Evolutionary conservation across 441 rosid species (phyloP), one percentile per base, ranked within the genome.

Genomic region (Eutrema salsugineum): DNA sequence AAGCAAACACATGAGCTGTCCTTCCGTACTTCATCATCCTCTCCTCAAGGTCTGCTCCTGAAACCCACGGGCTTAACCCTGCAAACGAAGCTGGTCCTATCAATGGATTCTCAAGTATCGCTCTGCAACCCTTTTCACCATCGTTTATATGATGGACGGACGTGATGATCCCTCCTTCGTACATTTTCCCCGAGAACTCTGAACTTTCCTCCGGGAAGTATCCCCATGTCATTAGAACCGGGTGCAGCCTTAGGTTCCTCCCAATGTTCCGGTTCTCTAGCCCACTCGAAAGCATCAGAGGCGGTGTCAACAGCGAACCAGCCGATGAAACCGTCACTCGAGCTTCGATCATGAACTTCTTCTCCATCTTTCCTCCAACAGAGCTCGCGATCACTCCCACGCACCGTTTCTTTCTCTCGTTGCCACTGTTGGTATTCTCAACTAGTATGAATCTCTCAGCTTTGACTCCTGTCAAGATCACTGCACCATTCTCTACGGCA

Each of bases 81-180:
- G 89, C 81, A 30, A 32, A 86, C 0, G 89, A 47, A 58, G 82
- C 86, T 5, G 98, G 94, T 50, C 93, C 98, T 0, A 84, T 0
- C 3, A 81, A 49, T 9, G 91, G 81, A 51, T 83, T 72, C 79
- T 92, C 90, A 40, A 88, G 66, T 49, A 92, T 87, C 50, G 89
- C 90, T 24, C 10, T 43, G 40, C 81, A 66, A 0, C 75, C 77
- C 8, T 79, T 64, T 17, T 83, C 82, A 11, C 42, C 74, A 11
- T 75, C 81, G 5, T 64, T 60, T 47, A 87, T 71, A 69, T 83
- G 81, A 66, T 88, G 87, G 22, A 88, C 54, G 0, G 91, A 83
- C 4, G 96, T 90, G 67, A 92, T 88, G 48, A 90, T 83, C 63
- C 88, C 96, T 68, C 96, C 98, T 53, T 86, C 87, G n/a, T 63